Conservation (phyloP, 2,329 filamentous ascomycete genomes). For the Alternaria ethzedia region DNA sequence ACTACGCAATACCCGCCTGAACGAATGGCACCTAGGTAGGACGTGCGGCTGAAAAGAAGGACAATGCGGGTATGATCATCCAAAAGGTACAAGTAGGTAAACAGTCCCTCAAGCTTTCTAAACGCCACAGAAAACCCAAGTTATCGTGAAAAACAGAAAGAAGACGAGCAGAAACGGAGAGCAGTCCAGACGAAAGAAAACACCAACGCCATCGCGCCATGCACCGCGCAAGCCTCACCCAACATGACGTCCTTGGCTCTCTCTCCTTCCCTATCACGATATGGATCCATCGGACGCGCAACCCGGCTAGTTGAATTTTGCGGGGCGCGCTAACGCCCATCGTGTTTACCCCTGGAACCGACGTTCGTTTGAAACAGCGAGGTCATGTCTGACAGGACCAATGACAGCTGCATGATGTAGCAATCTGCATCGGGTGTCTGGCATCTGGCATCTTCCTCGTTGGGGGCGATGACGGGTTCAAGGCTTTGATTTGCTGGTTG, state of each 20-base stretch:
- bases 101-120: background rate
- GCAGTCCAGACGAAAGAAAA: background rate
- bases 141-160: background rate
- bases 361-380: conserved; percentile 11
- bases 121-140: background rate
- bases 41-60: background rate
- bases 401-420: background rate
- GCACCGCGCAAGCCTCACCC: conserved; percentile 2
- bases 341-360: conserved; percentile 6
- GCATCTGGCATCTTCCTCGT: background rate
- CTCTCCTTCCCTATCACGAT: background rate
- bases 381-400: conserved; percentile 2
- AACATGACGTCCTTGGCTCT: conserved; percentile 9
- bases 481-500: background rate
- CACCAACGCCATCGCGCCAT: background rate
- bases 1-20: background rate
- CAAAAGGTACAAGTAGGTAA: background rate
- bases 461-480: background rate
- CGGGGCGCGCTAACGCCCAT: background rate
- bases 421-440: background rate
- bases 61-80: background rate
- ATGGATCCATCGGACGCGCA: background rate
- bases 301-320: background rate
- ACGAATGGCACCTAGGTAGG: background rate
- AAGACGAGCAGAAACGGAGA: background rate